Evolutionary conservation across 2,329 filamentous ascomycete genomes (phyloP).

Genomic region (Simplicillium sp.): DNA sequence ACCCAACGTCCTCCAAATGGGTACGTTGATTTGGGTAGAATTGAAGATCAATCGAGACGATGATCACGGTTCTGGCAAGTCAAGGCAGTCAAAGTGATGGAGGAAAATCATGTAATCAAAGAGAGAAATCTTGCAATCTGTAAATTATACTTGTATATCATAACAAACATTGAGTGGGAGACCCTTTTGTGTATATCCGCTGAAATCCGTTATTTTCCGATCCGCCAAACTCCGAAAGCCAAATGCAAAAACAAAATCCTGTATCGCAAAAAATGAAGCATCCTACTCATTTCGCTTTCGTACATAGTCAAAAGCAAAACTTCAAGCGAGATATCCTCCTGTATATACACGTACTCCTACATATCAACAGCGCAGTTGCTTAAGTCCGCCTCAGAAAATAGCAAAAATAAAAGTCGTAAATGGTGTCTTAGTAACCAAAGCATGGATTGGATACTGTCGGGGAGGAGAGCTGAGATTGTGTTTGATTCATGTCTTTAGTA

Average conservation of each 20-base stretch:
- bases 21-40: conserved; percentile 51
- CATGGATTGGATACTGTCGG: conserved; percentile 2
- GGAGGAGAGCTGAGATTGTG: too few relatives aligned
- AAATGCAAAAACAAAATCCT: neutral
- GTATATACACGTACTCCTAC: conserved; percentile 21
- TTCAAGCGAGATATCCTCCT: conserved; percentile 11
- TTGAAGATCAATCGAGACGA: conserved; percentile 29
- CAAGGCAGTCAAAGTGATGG: too few relatives aligned
- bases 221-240: neutral
- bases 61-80: neutral
- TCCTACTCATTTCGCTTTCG: conserved; percentile 4
- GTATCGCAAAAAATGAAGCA: neutral
- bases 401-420: conserved; percentile 9
- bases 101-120: too few relatives aligned
- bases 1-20: conserved; percentile 42
- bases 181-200: conserved; percentile 2
- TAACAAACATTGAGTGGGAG: conserved; percentile 3
- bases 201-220: conserved; percentile 1
- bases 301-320: conserved; percentile 13
- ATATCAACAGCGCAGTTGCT: conserved; percentile 12
- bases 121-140: too few relatives aligned
- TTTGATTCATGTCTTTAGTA: conserved; percentile 46
- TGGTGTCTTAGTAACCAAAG: neutral
- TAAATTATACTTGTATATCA: neutral
- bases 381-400: neutral